A percentile compares a stretch with the other conserved stretches of the same genome.
These are phyloP conservation scores for Striga hermonthica DNA, from an alignment of 305 asterid genomes.

Conservation along the genomic window DNA sequence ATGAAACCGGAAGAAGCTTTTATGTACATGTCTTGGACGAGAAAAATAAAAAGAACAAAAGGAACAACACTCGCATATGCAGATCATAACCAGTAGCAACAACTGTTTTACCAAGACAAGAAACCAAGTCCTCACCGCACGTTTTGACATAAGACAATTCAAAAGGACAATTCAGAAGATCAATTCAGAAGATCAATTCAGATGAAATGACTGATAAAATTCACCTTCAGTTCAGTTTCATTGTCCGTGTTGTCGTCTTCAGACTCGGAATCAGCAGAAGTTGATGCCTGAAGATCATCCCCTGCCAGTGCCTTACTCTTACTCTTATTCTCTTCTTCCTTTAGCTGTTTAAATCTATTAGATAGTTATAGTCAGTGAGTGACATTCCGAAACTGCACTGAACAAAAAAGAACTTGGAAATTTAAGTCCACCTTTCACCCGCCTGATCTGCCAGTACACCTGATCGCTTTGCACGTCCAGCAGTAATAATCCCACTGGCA, in stretches of 20 bases:
- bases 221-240: constrained; percentile 68
- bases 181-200: constrained; percentile 21
- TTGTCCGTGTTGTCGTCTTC: constrained; percentile 53
- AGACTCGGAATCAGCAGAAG: constrained; percentile 51
- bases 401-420: constrained; percentile 21
- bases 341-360: constrained; percentile 77
- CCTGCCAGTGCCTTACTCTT: constrained; percentile 52
- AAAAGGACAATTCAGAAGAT: constrained; percentile 3
- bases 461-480: constrained; percentile 93
- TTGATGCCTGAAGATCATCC: constrained; percentile 47
- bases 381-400: constrained; percentile 28
- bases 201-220: constrained; percentile 27
- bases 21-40: neutral
- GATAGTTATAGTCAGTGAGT: constrained; percentile 34
- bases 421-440: constrained; percentile 74
- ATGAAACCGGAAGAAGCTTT: neutral
- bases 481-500: constrained; percentile 92
- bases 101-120: neutral
- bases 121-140: constrained; percentile 17
- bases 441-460: constrained; percentile 51
- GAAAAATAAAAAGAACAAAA: no score
- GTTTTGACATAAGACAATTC: constrained; percentile 12
- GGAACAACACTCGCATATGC: no score
- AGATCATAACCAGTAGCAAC: no score
- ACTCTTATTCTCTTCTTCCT: constrained; percentile 73